These are phyloP conservation scores for Rhizoclosmatium sp. DNA, from an alignment of 192 early-diverging fungal genomes.

Conservation along the genomic window DNA sequence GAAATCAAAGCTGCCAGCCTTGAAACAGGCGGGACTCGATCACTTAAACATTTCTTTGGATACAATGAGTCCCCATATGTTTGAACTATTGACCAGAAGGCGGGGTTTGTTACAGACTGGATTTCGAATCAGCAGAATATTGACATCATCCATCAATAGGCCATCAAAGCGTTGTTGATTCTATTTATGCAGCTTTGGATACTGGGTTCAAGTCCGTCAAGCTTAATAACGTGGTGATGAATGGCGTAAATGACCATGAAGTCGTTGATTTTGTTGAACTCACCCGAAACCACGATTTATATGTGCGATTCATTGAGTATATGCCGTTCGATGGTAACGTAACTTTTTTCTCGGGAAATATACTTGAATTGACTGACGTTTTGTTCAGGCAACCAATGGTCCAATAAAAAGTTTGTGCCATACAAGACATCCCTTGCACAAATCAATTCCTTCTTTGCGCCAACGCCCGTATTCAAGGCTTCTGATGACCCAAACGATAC, in stretches of 20 bases:
- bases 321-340: conserved; percentile 95
- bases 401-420: conserved; percentile 79
- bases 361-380: background rate
- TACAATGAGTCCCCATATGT: conserved; percentile 85
- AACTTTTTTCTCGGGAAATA: background rate
- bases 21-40: conserved; percentile 81
- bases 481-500: conserved; percentile 86
- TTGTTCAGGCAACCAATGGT: conserved; percentile 84
- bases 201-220: conserved; percentile 81
- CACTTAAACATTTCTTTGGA: conserved; percentile 92
- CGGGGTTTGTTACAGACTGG: conserved; percentile 56
- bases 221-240: conserved; percentile 94
- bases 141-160: background rate
- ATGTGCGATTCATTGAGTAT: conserved; percentile 96
- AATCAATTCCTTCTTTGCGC: conserved; percentile 64
- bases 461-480: conserved; percentile 60
- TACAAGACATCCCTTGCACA: conserved; percentile 78
- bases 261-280: conserved; percentile 84
- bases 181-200: conserved; percentile 73
- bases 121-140: background rate
- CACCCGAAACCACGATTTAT: conserved; percentile 76
- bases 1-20: conserved; percentile 77
- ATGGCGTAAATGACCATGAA: conserved; percentile 85
- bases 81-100: conserved; percentile 89
- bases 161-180: conserved; percentile 74